phyloP scores from a whole-genome alignment of 352 stramenopile genomes.

The Pythium scleroteichum region DNA sequence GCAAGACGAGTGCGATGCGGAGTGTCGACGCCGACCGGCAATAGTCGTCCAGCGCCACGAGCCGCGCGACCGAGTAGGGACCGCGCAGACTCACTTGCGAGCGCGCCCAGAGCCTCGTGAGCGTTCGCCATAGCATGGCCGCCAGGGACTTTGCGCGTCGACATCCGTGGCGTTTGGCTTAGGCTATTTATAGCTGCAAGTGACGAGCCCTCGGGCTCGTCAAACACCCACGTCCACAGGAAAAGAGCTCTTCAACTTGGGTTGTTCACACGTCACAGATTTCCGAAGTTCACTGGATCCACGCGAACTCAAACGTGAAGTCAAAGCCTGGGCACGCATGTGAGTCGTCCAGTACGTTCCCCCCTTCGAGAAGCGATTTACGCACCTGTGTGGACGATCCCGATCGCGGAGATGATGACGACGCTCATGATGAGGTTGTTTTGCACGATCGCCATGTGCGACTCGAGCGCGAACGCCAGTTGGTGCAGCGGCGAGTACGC shows the following conservation, averaged over 20 bases:
- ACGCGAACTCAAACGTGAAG: constrained; percentile 2
- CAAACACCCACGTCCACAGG: too few species aligned
- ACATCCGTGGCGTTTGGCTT: too few species aligned
- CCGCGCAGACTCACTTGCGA: neutral
- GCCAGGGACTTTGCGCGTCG: too few species aligned
- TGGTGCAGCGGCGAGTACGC: constrained; percentile 4
- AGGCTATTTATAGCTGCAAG: too few species aligned
- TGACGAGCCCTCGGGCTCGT: too few species aligned
- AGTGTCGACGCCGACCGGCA: neutral
- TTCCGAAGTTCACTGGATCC: constrained; percentile 8
- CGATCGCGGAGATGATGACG: constrained; percentile 3
- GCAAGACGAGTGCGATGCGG: neutral
- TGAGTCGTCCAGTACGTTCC: too few species aligned
- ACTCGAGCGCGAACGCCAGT: constrained; percentile 11
- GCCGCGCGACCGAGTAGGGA: neutral
- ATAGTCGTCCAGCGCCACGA: neutral
- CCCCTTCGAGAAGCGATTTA: neutral
- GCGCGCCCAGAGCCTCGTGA: neutral
- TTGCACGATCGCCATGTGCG: constrained; percentile 8
- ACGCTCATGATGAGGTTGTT: constrained; percentile 4
- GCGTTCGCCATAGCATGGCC: neutral
- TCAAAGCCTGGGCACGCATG: constrained; percentile 5
- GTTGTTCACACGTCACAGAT: too few species aligned
- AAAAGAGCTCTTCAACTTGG: too few species aligned
- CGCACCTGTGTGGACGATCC: constrained; percentile 4